Percentiles rank a stretch among this genome's conserved stretches.
Evolutionary conservation across 371 early-diverging fungal species (phyloP).

Genomic region (Mucor velutinosus): DNA sequence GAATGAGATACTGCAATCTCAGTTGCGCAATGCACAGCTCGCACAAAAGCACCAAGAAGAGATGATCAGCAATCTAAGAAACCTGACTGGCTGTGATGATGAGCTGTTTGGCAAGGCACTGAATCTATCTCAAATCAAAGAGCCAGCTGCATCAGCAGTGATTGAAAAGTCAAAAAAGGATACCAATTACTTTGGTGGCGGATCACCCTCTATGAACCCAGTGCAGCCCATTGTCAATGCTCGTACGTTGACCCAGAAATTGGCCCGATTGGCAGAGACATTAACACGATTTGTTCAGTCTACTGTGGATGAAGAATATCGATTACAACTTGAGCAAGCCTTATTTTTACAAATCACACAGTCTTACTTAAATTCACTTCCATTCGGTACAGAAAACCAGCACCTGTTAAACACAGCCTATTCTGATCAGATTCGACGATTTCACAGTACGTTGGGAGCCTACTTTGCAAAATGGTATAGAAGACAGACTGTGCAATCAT

Average conservation of each 20-base stretch:
- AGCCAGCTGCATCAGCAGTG: not conserved
- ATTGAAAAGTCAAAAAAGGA: not conserved
- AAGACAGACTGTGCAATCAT: constrained; percentile 51
- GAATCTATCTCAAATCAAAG: constrained; percentile 31
- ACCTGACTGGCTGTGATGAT: constrained; percentile 39
- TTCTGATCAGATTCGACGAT: constrained; percentile 49
- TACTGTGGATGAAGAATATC: constrained; percentile 17
- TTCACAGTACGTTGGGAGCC: constrained; percentile 46
- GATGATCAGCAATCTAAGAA: constrained; percentile 41
- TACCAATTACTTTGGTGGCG: not conserved
- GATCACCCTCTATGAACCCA: not conserved
- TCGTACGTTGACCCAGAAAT: constrained; percentile 40
- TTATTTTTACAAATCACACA: constrained; percentile 38
- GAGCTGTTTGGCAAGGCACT: constrained; percentile 39
- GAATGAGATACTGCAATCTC: constrained; percentile 45
- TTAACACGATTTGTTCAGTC: constrained; percentile 35
- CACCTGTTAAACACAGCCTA: constrained; percentile 50
- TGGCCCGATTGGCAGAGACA: constrained; percentile 39
- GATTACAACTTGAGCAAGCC: constrained; percentile 32
- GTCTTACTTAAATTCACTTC: constrained; percentile 39
- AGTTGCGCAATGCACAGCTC: constrained; percentile 40
- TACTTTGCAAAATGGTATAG: constrained; percentile 57
- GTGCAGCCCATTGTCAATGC: constrained; percentile 32
- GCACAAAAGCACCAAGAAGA: constrained; percentile 49
- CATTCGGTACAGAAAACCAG: constrained; percentile 56